These are phyloP conservation scores for Rhazya stricta DNA, from an alignment of 257 asterid species.

Conservation along the genomic window DNA sequence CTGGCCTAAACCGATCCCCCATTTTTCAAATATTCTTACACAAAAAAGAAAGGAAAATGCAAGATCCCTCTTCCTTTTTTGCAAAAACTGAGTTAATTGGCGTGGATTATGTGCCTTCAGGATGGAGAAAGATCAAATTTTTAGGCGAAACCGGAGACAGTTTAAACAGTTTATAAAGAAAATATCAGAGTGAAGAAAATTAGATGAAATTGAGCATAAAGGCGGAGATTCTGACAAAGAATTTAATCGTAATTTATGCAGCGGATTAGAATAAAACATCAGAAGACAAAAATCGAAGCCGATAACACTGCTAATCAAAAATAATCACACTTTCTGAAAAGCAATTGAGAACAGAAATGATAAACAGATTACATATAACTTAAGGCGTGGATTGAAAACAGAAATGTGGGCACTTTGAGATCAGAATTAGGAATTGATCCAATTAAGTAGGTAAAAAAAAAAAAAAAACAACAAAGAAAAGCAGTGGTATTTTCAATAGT, in stretches of 20 bases:
- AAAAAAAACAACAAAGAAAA: too few relatives aligned
- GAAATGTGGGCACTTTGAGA: slow-evolving; percentile 19
- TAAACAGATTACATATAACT: slow-evolving; percentile 4
- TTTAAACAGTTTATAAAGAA: slow-evolving; percentile 34
- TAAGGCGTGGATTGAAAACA: neutral
- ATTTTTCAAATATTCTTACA: slow-evolving; percentile 18
- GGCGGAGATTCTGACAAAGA: slow-evolving; percentile 32
- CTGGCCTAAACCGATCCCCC: slow-evolving; percentile 53
- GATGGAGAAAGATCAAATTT: slow-evolving; percentile 31
- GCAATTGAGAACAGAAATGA: slow-evolving; percentile 18
- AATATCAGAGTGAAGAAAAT: slow-evolving; percentile 41
- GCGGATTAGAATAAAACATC: slow-evolving; percentile 37
- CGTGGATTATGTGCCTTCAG: slow-evolving; percentile 1
- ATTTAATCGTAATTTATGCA: slow-evolving; percentile 24
- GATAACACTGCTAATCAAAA: slow-evolving; percentile 15
- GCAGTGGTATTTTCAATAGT: neutral
- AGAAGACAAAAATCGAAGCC: slow-evolving; percentile 29
- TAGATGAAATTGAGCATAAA: slow-evolving; percentile 42
- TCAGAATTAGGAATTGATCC: slow-evolving; percentile 22
- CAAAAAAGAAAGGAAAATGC: slow-evolving; percentile 7
- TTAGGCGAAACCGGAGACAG: slow-evolving; percentile 41
- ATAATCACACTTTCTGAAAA: slow-evolving; percentile 5
- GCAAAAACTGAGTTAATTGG: slow-evolving; percentile 3
- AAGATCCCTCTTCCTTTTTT: slow-evolving; percentile 1
- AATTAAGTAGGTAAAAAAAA: slow-evolving; percentile 28